Evolutionary conservation across 2,329 filamentous ascomycete genomes (phyloP), one percentile per base, ranked within the genome.

Genomic region (Fusarium citri): DNA sequence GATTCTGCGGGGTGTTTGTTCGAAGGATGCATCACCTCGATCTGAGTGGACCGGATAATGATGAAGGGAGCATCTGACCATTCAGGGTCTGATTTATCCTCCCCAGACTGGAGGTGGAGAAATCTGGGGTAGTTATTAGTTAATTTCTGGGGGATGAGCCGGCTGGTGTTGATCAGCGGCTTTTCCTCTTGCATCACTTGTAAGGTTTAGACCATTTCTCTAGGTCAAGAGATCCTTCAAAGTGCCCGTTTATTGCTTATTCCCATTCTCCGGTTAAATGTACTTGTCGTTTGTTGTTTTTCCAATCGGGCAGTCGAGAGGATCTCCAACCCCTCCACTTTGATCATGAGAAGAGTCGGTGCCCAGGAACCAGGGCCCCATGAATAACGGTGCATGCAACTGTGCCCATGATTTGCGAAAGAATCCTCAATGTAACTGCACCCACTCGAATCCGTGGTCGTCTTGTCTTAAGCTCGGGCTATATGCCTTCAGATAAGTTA

Each of bases 71-170:
- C 40, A 25, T 50, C 55, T 49, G 60, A 26, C 71, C 66, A 74
- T 45, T 72, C 64, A 72, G 25, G 42, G 31, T 9, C 26, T 14
- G 11, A 30, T n/a, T 48, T 37, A 34, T 53, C 42, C 53, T 60
- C 63, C 62, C 68, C 64, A 67, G 54, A 45, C 59, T 59, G 49
- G 40, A 47, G 41, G 69, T 53, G 71, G 69, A 51, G 71, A 73
- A 73, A 71, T 72, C 72, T 64, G 72, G 72, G 72, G 72, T 73
- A 74, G 20, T 48, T 72, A 72, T 16, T 53, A 74, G 20, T 48
- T 73, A 74, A 14, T 53, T 60, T 60, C 54, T 57, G 55, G 57
- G 68, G 60, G 49, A 42, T 53, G 22, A 42, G 23, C 34, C 49
- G 10, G 55, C 68, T 55, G 49, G 57, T 49, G 61, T 49, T 55